A percentile compares a stretch with the other conserved stretches of the same genome.
phyloP scores from a whole-genome alignment of 192 early-diverging fungal species.

The Linnemannia schmuckeri region DNA sequence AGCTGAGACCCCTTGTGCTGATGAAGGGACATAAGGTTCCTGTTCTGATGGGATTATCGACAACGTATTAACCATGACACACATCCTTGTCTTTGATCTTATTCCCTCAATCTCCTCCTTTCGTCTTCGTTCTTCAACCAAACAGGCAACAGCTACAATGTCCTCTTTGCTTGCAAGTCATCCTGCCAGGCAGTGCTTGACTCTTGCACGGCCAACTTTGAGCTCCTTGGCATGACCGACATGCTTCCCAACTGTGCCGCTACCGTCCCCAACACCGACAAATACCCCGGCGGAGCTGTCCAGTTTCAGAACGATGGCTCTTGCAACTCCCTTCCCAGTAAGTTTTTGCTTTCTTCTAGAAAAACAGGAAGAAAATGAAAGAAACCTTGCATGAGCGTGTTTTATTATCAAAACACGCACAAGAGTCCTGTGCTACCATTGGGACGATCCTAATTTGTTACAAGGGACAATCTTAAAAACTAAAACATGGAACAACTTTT shows the following conservation, averaged over 20 bases:
- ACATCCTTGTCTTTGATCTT: background rate
- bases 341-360: background rate
- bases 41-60: background rate
- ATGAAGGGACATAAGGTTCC: background rate
- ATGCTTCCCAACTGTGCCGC: constrained; percentile 45
- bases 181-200: constrained; percentile 36
- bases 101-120: background rate
- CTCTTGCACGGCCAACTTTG: constrained; percentile 35
- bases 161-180: constrained; percentile 56
- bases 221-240: constrained; percentile 16
- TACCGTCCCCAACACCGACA: constrained; percentile 20
- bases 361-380: background rate
- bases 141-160: constrained; percentile 40
- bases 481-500: background rate
- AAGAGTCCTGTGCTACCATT: background rate
- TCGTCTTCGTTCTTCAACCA: no score
- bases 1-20: background rate
- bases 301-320: constrained; percentile 30
- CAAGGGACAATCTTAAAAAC: background rate
- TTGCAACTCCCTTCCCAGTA: constrained; percentile 46
- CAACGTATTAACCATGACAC: background rate
- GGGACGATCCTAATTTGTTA: background rate
- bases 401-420: background rate
- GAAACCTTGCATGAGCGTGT: background rate
- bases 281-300: constrained; percentile 20